These are phyloP conservation scores for Rhodotorula sp. DNA, from an alignment of 1,284 basidiomycete species.

Conservation along the genomic window DNA sequence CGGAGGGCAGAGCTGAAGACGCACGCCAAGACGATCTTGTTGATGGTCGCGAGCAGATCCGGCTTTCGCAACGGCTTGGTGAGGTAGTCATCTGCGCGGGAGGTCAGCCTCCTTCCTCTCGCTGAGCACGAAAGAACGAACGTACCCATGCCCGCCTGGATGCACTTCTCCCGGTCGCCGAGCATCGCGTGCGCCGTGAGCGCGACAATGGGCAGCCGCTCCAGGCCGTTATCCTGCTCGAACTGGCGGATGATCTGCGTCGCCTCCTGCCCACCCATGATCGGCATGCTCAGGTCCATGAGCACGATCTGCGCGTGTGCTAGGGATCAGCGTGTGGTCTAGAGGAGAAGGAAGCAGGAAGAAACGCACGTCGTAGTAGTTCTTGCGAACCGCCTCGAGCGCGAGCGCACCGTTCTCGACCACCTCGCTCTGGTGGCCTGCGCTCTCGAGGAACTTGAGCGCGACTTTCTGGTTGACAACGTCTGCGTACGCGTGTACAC, in stretches of 20 bases:
- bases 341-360: conserved; percentile 75
- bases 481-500: conserved; percentile 50
- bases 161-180: conserved; percentile 87
- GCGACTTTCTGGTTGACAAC: conserved; percentile 97
- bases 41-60: conserved; percentile 47
- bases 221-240: conserved; percentile 72
- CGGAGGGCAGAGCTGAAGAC: neutral
- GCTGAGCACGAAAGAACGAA: no score
- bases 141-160: conserved; percentile 68
- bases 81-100: conserved; percentile 54
- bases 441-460: conserved; percentile 94
- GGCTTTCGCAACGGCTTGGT: conserved; percentile 54
- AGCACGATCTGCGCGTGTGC: conserved; percentile 51
- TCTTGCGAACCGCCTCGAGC: conserved; percentile 80
- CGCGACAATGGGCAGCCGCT: conserved; percentile 88
- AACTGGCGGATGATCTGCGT: conserved; percentile 69
- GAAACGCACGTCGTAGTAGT: conserved; percentile 61
- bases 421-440: conserved; percentile 93
- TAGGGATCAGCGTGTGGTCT: neutral
- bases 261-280: conserved; percentile 80
- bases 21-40: conserved; percentile 31
- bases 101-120: neutral
- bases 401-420: conserved; percentile 95
- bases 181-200: conserved; percentile 73
- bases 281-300: conserved; percentile 99